Conservation (phyloP, 1,139 yeast species). For the Arxiozyma telluris region DNA sequence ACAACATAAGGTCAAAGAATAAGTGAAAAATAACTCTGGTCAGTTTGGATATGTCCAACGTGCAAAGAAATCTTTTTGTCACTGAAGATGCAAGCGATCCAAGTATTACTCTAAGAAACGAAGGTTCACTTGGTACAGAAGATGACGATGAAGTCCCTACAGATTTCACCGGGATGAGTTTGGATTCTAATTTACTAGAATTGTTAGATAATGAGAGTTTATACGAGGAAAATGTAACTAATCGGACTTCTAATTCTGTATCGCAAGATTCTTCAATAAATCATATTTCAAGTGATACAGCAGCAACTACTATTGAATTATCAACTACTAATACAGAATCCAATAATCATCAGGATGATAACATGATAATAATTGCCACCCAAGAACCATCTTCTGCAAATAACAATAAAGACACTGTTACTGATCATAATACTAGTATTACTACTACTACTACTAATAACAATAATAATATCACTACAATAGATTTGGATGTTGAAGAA, state of each 20-base stretch:
- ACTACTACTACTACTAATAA: too few species aligned
- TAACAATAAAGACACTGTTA: neutral
- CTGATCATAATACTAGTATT: too few species aligned
- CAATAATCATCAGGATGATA: too few species aligned
- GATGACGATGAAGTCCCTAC: neutral
- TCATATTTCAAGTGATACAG: neutral
- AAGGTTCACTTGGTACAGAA: neutral
- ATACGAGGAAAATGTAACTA: neutral
- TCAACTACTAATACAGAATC: neutral
- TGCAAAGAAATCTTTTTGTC: neutral
- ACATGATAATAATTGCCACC: neutral
- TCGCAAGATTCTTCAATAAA: neutral
- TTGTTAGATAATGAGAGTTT: neutral
- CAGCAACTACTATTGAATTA: neutral
- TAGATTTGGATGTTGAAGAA: slow-evolving; percentile 10
- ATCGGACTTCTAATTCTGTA: neutral
- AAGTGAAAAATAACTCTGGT: neutral
- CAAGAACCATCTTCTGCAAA: neutral
- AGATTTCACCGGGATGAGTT: neutral
- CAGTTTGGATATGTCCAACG: neutral
- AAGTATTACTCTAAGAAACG: neutral
- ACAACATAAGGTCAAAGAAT: neutral
- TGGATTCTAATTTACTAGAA: neutral
- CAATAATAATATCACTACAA: neutral
- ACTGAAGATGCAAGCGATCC: neutral